These are phyloP conservation scores for Bauhinia variegata DNA, from an alignment of 306 rosid species.

Conservation along the genomic window DNA sequence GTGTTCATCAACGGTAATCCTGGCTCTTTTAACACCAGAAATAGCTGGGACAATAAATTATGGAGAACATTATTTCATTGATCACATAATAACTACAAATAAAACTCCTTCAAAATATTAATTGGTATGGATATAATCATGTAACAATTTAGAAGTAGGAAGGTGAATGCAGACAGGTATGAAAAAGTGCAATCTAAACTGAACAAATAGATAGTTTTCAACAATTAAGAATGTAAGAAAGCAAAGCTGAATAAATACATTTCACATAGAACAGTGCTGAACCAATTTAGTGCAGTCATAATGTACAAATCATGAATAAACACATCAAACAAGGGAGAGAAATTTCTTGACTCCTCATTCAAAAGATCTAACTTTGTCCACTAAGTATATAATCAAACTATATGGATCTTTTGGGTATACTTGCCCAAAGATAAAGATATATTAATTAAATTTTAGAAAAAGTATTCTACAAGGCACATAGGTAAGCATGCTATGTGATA, in stretches of 20 bases:
- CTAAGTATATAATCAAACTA: background rate
- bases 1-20: constrained; percentile 56
- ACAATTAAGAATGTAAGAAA: background rate
- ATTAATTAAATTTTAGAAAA: background rate
- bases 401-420: constrained; percentile 13
- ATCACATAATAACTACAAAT: constrained; percentile 13
- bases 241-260: background rate
- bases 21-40: constrained; percentile 75
- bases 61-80: constrained; percentile 42
- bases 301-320: constrained; percentile 4
- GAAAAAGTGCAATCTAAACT: background rate
- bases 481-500: background rate
- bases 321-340: constrained; percentile 2
- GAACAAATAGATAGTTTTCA: background rate
- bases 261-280: constrained; percentile 2
- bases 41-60: constrained; percentile 50
- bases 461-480: background rate
- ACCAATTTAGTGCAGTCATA: constrained; percentile 7
- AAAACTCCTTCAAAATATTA: constrained; percentile 13
- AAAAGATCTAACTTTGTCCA: background rate
- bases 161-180: background rate
- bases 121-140: background rate
- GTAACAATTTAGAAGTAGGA: background rate
- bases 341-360: background rate
- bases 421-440: background rate